A percentile compares a stretch with the other conserved stretches of the same genome.
Conservation (phyloP, 768 basidiomycete genomes). For the Paxillus ammoniavirescens region DNA sequence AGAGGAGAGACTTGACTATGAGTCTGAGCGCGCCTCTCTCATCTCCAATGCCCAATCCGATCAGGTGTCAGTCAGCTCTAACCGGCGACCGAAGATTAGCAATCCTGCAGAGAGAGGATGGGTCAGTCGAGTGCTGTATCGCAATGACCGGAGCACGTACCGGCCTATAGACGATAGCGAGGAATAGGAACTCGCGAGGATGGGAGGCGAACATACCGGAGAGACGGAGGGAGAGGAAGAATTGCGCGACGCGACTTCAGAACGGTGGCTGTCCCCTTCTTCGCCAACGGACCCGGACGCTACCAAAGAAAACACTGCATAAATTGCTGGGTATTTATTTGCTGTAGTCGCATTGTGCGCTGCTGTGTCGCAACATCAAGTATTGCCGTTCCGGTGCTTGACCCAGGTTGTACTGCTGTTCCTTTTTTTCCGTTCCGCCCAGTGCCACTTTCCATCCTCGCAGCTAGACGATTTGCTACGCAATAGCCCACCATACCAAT, state of each 20-base stretch:
- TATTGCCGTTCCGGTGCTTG: constrained; percentile 8
- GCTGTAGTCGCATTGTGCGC: constrained; percentile 2
- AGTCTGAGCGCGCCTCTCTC: constrained; percentile 60
- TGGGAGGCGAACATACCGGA: constrained; percentile 35
- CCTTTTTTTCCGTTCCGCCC: constrained; percentile 6
- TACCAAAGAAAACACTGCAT: constrained; percentile 7
- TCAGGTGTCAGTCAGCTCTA: constrained; percentile 34
- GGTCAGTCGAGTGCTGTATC: constrained; percentile 50
- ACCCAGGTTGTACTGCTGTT: not conserved
- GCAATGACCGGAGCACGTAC: constrained; percentile 42
- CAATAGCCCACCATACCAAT: constrained; percentile 4
- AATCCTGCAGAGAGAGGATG: constrained; percentile 37
- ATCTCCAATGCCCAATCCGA: constrained; percentile 40
- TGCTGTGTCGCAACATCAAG: constrained; percentile 5
- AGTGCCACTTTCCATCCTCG: constrained; percentile 29
- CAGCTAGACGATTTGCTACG: constrained; percentile 4
- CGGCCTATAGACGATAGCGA: constrained; percentile 46
- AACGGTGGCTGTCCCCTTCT: constrained; percentile 13
- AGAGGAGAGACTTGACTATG: constrained; percentile 66
- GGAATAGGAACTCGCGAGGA: constrained; percentile 60
- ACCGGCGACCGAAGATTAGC: constrained; percentile 20
- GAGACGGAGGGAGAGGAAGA: constrained; percentile 28
- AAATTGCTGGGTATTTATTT: constrained; percentile 1
- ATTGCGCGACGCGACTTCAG: constrained; percentile 6
- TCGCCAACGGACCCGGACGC: constrained; percentile 10